Evolutionary conservation across 1,284 basidiomycete genomes (phyloP), one percentile per base, ranked within the genome.

Genomic region (Athelia sp.): DNA sequence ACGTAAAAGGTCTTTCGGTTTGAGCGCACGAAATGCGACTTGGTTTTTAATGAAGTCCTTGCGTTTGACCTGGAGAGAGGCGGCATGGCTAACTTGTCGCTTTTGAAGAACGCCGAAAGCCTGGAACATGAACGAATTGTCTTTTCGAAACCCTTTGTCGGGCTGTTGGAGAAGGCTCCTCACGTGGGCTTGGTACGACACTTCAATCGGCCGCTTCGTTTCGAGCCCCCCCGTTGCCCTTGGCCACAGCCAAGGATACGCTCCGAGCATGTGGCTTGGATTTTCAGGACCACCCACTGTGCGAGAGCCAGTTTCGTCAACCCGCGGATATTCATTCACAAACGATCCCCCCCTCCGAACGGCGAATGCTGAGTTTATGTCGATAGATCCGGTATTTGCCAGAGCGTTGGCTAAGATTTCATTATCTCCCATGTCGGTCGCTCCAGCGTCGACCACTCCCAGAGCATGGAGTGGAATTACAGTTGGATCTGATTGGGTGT

Each of bases 241-340:
- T 40, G 73, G 74, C 50, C 71, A 76, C 0, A 74, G 54, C 0
- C 43, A 26, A 0, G 66, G 70, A 52, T 65, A 74, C 2, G 62
- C 60, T 6, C 60, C 60, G 13, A 66, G 52, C 1, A 68, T 56
- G 19, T 40, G 36, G 19, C n/a, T 40, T 29, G 54, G 18, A 42
- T 65, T 60, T 0, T 62, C 47, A 14, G 60, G 48, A 0, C 36
- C 36, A 21, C 36, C 36, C 4, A 8, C 36, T 52, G 48, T 0
- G 54, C 50, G 6, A 55, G 56, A 15, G 48, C 53, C 6, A 56
- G 46, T 6, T 32, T 49, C 2, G 45, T 40, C 14, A 52, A 13
- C 1, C 51, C 46, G 6, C 15, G 36, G n/a, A 43, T 60, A 66
- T 31, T 64, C 63, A 23, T 58, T 61, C 2, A 65, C 54, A 17